A percentile compares a stretch with the other conserved stretches of the same genome.
Evolutionary conservation across 2,329 filamentous ascomycete genomes (phyloP).

Genomic region (Pseudocercospora fuligena): DNA sequence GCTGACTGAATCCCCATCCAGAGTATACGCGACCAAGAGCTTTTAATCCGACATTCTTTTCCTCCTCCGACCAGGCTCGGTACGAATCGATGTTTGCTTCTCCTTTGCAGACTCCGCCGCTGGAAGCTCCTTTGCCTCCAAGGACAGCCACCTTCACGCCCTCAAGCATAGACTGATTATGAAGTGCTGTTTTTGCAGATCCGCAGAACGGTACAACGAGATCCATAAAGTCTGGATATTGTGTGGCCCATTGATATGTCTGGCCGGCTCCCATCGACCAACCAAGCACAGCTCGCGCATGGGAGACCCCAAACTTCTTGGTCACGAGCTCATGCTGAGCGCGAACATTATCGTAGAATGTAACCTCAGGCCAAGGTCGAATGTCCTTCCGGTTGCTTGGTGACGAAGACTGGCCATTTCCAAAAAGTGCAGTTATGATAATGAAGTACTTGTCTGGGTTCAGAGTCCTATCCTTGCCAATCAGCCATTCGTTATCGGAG

Average conservation of each 20-base stretch:
- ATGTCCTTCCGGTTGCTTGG: slow-evolving; percentile 62
- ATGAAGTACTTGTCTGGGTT: slow-evolving; percentile 70
- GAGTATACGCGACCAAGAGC: slow-evolving; percentile 72
- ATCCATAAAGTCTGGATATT: slow-evolving; percentile 64
- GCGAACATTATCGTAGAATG: slow-evolving; percentile 71
- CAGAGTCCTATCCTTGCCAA: slow-evolving; percentile 68
- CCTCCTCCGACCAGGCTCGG: slow-evolving; percentile 46
- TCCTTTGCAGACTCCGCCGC: slow-evolving; percentile 57
- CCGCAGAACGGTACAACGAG: slow-evolving; percentile 69
- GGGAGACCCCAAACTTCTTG: slow-evolving; percentile 63
- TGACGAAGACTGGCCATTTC: slow-evolving; percentile 70
- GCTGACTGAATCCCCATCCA: slow-evolving; percentile 79
- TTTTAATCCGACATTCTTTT: slow-evolving; percentile 64
- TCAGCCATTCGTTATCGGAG: slow-evolving; percentile 74
- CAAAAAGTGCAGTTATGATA: slow-evolving; percentile 70
- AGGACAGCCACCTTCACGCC: slow-evolving; percentile 66
- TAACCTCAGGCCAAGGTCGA: slow-evolving; percentile 64
- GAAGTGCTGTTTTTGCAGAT: slow-evolving; percentile 65
- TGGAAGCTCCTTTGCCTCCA: slow-evolving; percentile 60
- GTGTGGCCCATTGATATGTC: slow-evolving; percentile 50
- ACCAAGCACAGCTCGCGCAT: slow-evolving; percentile 66
- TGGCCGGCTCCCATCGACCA: slow-evolving; percentile 75
- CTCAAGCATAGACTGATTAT: slow-evolving; percentile 72
- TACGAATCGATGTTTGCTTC: slow-evolving; percentile 45
- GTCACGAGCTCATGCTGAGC: slow-evolving; percentile 71